phyloP scores from a whole-genome alignment of 148 eudicot species.

The Fallopia convolvulus region DNA sequence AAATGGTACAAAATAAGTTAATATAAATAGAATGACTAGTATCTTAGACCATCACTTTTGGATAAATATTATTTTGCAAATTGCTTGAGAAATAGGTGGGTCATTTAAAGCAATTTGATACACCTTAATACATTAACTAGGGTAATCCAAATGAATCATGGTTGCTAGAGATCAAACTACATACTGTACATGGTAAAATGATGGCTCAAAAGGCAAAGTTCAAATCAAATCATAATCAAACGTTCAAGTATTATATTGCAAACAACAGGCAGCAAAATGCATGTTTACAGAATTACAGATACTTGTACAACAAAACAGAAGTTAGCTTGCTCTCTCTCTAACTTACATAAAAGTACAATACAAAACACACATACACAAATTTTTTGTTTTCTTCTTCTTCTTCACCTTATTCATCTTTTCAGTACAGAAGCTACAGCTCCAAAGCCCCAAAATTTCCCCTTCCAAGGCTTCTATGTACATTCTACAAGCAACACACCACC shows the following conservation, averaged over 20 bases:
- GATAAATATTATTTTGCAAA: not conserved
- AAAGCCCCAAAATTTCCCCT: not conserved
- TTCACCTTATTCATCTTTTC: not conserved
- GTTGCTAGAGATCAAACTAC: not conserved
- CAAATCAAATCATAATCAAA: not conserved
- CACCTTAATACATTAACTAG: no score
- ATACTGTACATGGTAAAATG: not conserved
- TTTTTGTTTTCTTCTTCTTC: not conserved
- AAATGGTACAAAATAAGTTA: not conserved
- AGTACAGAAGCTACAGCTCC: not conserved
- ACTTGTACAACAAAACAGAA: conserved; percentile 2
- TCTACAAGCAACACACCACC: not conserved
- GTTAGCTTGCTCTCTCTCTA: conserved; percentile 2
- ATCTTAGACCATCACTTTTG: no score
- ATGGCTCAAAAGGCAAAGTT: not conserved
- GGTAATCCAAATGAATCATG: no score
- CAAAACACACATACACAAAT: not conserved
- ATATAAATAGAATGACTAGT: no score
- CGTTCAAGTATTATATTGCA: not conserved
- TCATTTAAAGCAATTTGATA: no score
- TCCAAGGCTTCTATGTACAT: conserved; percentile 7
- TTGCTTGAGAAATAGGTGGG: not conserved
- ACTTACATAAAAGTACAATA: not conserved
- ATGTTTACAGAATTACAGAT: conserved; percentile 4
- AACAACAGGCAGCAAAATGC: not conserved